A percentile compares a stretch with the other conserved stretches of the same genome.
phyloP scores from a whole-genome alignment of 495 filamentous ascomycete genomes.

The Bombardia bombarda region DNA sequence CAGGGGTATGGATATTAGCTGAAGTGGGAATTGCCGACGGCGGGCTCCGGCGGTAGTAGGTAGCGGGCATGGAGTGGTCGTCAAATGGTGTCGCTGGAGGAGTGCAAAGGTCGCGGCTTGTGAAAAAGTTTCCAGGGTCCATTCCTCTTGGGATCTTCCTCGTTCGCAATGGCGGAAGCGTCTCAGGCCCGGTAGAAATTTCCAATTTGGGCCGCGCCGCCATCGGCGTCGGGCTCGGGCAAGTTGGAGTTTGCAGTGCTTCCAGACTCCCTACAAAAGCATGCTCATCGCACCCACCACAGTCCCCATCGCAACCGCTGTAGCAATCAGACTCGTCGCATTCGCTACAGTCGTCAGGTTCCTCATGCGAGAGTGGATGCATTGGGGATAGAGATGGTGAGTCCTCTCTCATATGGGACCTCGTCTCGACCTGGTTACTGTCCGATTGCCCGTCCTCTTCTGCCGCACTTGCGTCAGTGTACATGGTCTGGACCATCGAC shows the following conservation, averaged over 20 bases:
- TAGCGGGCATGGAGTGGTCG: constrained; percentile 8
- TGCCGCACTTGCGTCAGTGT: background rate
- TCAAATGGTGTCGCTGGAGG: constrained; percentile 14
- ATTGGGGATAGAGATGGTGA: background rate
- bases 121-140: constrained; percentile 11
- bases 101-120: constrained; percentile 13
- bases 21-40: constrained; percentile 4
- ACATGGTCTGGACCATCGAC: background rate
- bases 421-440: background rate
- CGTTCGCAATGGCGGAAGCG: constrained; percentile 6
- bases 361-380: background rate
- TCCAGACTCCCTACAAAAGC: background rate
- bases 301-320: constrained; percentile 1
- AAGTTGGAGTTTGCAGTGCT: constrained; percentile 6
- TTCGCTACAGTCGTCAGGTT: background rate
- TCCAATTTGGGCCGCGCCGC: constrained; percentile 13
- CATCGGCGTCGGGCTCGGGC: constrained; percentile 6
- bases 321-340: background rate
- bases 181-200: constrained; percentile 9
- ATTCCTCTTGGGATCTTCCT: constrained; percentile 5
- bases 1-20: constrained; percentile 9
- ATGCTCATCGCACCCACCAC: constrained; percentile 6
- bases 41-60: constrained; percentile 1
- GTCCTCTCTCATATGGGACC: background rate
- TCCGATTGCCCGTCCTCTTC: background rate